Conservation (phyloP, 805 yeast genomes). For the Kockiozyma suomiensis region DNA sequence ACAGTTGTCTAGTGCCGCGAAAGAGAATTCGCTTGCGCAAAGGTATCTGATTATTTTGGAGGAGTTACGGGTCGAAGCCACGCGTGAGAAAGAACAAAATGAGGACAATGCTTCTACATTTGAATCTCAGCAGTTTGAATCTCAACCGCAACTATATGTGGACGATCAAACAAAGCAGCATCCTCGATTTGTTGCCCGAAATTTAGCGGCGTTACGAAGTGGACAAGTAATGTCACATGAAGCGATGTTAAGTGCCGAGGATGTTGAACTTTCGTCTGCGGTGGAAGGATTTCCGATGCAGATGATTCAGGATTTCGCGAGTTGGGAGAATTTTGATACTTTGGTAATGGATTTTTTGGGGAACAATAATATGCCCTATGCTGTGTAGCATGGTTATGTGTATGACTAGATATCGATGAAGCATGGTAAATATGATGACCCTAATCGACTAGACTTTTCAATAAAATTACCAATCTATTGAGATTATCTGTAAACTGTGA, state of each 20-base stretch:
- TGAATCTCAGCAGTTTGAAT: no score
- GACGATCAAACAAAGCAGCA: no score
- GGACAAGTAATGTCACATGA: not conserved
- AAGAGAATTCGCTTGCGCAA: slow-evolving; percentile 30
- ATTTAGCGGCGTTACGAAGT: not conserved
- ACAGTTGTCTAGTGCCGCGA: slow-evolving; percentile 23
- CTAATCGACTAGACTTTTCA: no score
- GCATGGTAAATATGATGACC: no score
- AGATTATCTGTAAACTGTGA: no score
- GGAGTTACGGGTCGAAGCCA: slow-evolving; percentile 22
- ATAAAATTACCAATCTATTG: no score
- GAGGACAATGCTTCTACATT: not conserved
- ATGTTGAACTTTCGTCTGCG: not conserved
- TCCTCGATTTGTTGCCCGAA: no score
- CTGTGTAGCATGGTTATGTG: no score
- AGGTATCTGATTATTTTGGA: slow-evolving; percentile 24
- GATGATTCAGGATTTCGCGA: slow-evolving; percentile 14
- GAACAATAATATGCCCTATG: not conserved
- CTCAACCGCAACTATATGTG: no score
- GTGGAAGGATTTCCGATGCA: not conserved
- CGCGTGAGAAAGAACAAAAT: not conserved
- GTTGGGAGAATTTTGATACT: slow-evolving; percentile 29
- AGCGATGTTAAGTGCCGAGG: not conserved
- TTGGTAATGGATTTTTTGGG: slow-evolving; percentile 27
- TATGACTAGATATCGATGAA: no score